Percentiles rank a stretch among this genome's conserved stretches.
Conservation (phyloP, 129 eudicot genomes). For the Flaveria ramosissima region DNA sequence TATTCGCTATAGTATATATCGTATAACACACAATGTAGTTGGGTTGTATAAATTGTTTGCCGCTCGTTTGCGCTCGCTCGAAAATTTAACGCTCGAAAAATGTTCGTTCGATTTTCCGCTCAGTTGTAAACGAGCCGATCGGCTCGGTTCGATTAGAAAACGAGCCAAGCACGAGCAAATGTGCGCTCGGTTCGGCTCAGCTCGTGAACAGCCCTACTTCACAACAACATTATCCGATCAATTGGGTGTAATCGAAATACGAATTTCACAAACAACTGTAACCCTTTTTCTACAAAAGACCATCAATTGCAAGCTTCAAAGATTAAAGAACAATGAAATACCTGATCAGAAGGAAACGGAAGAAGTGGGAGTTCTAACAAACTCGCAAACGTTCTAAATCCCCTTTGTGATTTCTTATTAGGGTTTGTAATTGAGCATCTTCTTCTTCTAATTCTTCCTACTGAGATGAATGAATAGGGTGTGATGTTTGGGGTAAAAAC, state of each 20-base stretch:
- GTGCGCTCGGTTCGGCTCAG: no score
- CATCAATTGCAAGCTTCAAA: not conserved
- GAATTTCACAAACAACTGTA: not conserved
- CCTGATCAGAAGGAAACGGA: slow-evolving; percentile 61
- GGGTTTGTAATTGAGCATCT: slow-evolving; percentile 20
- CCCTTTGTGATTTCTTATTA: slow-evolving; percentile 13
- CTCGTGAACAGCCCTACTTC: no score
- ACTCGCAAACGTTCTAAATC: slow-evolving; percentile 8
- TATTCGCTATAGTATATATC: no score
- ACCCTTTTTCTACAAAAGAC: not conserved
- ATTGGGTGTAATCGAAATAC: no score
- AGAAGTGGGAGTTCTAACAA: slow-evolving; percentile 51
- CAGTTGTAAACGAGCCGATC: no score
- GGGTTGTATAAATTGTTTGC: no score
- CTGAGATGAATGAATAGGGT: slow-evolving; percentile 13
- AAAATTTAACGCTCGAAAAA: no score
- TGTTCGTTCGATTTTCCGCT: no score
- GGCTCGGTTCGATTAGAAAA: no score
- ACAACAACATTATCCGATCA: not conserved
- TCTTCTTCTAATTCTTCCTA: slow-evolving; percentile 15
- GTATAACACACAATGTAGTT: no score
- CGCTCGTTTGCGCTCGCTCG: no score
- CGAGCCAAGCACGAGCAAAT: no score
- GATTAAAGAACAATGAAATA: not conserved
- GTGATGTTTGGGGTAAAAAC: slow-evolving; percentile 9